phyloP scores from a whole-genome alignment of 176 grass and related monocot species.

The Avena eriantha region DNA sequence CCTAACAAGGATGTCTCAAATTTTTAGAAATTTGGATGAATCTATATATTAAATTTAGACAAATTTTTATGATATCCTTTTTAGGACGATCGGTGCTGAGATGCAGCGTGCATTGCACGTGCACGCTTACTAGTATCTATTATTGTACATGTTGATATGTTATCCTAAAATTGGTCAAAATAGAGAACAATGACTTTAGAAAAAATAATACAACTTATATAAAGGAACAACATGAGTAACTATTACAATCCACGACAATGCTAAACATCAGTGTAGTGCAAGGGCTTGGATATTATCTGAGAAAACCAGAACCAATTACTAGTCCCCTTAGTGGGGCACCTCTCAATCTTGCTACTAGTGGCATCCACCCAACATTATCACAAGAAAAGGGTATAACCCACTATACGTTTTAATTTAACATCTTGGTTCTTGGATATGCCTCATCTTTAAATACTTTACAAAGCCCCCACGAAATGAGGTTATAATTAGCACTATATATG shows the following conservation, averaged over 20 bases:
- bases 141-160: too few relatives aligned
- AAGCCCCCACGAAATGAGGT: background rate
- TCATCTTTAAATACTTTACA: background rate
- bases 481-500: background rate
- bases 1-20: too few relatives aligned
- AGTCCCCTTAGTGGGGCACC: constrained; percentile 20
- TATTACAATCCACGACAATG: background rate
- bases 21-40: too few relatives aligned
- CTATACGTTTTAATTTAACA: constrained; percentile 12
- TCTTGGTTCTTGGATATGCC: background rate
- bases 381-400: constrained; percentile 35
- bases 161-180: background rate
- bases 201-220: background rate
- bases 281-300: constrained; percentile 28
- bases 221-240: background rate
- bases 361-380: constrained; percentile 45
- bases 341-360: constrained; percentile 39
- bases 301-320: constrained; percentile 16
- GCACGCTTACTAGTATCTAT: too few relatives aligned
- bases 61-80: too few relatives aligned
- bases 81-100: too few relatives aligned
- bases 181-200: background rate
- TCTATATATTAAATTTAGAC: too few relatives aligned
- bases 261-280: constrained; percentile 14
- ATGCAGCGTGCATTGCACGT: too few relatives aligned